phyloP scores from a whole-genome alignment of 208 protist species.

The Naegleria fowleri region DNA sequence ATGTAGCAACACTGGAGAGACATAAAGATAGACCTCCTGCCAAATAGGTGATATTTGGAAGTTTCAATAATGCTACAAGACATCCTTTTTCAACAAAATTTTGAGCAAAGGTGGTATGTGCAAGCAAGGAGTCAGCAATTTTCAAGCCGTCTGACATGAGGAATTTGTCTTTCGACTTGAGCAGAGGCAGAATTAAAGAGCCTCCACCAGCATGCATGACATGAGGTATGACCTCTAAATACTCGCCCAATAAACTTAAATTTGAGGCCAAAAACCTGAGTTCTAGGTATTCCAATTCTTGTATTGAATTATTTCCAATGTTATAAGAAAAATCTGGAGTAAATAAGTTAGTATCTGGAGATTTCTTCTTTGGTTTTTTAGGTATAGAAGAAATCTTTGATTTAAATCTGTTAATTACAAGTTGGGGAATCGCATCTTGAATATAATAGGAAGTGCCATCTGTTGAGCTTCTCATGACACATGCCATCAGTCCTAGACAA shows the following conservation, averaged over 20 bases:
- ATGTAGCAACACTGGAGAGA: slow-evolving; percentile 33
- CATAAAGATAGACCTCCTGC: slow-evolving; percentile 39
- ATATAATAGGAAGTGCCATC: background rate
- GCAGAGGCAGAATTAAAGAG: background rate
- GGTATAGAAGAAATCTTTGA: background rate
- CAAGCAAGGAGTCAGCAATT: slow-evolving; percentile 32
- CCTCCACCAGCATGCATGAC: background rate
- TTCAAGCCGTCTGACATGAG: slow-evolving; percentile 25
- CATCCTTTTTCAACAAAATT: slow-evolving; percentile 45
- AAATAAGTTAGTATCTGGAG: background rate
- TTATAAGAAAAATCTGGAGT: background rate
- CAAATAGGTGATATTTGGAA: slow-evolving; percentile 38
- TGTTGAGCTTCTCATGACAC: background rate
- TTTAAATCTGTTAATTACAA: background rate
- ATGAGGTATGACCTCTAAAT: background rate
- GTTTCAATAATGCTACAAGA: slow-evolving; percentile 35
- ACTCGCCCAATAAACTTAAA: background rate
- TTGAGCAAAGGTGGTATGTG: slow-evolving; percentile 41
- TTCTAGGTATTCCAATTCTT: background rate
- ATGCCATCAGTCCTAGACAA: background rate
- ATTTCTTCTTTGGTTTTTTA: background rate
- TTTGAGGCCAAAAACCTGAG: background rate
- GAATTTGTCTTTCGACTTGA: background rate
- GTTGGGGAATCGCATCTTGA: background rate
- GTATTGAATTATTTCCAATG: background rate